Evolutionary conservation across 768 basidiomycete genomes (phyloP), one percentile per base, ranked within the genome.

Genomic region (Auricularia auricula-judae): DNA sequence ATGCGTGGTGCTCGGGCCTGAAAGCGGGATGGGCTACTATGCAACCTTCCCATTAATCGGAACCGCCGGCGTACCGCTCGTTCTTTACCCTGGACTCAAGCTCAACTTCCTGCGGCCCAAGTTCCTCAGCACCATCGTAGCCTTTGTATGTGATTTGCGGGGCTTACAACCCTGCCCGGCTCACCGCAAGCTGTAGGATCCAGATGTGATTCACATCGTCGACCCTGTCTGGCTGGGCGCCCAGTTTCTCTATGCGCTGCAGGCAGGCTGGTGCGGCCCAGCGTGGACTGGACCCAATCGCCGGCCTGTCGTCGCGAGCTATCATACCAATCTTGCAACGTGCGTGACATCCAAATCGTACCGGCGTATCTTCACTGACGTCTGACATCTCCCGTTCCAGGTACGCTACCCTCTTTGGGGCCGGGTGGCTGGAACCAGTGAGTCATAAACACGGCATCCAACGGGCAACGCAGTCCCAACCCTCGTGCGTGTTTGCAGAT

Each of bases 221-320:
- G 78, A 80, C 70, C 78, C 79, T 3, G 78, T 80, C 51, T 80
- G 78, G 78, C 74, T 80, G 3, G 79, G 79, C 18, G 78, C 75
- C 0, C 78, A 80, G 63, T 73, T 74, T 11, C 71, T 78, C n/a
- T 69, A 75, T 65, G 77, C 76, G 2, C 70, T 77, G 71, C 72
- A 75, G 64, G 64, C 75, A 14, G 75, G 76, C 14, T 78, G 73
- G 72, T 39, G 76, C 73, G 5, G 74, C 73, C 7, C 68, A 72
- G 68, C 68, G 47, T 63, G 67, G 62, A 35, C 21, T 7, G 63
- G 51, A 18, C 44, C 47, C 12, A 39, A 51, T 18, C 58, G 58
- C 10, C 21, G 58, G n/a, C 67, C 75, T 1, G 71, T 76, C 3
- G 74, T 79, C 11, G 72, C 75, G 3, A 74, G 72, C 56, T 79